Conservation (phyloP, 208 protist species). For the Giardia duodenalis region DNA sequence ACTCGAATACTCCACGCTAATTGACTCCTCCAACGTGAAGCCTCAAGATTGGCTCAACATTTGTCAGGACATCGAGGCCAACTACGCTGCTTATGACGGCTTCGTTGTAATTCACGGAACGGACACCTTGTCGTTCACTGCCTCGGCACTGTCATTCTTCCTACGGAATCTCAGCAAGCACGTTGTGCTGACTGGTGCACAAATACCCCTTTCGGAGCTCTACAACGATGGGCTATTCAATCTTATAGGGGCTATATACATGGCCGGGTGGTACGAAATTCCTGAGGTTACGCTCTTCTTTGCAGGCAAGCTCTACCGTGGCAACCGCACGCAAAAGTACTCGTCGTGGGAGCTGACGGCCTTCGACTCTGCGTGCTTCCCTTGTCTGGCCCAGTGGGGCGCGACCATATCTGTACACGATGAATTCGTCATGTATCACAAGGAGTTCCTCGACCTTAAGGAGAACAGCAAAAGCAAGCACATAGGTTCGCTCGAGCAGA, state of each 20-base stretch:
- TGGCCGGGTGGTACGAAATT: slow-evolving; percentile 34
- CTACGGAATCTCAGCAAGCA: slow-evolving; percentile 78
- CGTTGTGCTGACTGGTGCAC: slow-evolving; percentile 77
- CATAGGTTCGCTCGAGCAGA: neutral
- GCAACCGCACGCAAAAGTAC: slow-evolving; percentile 68
- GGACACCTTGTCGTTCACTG: slow-evolving; percentile 87
- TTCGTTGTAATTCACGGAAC: slow-evolving; percentile 84
- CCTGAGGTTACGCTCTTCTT: slow-evolving; percentile 74
- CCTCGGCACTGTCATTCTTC: slow-evolving; percentile 75
- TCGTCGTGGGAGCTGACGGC: slow-evolving; percentile 59
- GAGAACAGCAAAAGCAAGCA: neutral
- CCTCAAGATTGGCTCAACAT: slow-evolving; percentile 59
- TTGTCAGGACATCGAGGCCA: slow-evolving; percentile 51
- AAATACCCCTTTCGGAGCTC: slow-evolving; percentile 64
- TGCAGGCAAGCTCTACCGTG: slow-evolving; percentile 66
- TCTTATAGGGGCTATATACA: slow-evolving; percentile 35
- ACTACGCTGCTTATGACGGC: slow-evolving; percentile 74
- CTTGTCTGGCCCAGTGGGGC: slow-evolving; percentile 62
- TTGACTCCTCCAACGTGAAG: slow-evolving; percentile 65
- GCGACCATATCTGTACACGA: slow-evolving; percentile 51
- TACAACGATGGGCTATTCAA: slow-evolving; percentile 63
- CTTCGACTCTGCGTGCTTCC: slow-evolving; percentile 65
- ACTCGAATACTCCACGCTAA: slow-evolving; percentile 57
- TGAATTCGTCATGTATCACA: slow-evolving; percentile 14
- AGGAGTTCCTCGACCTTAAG: neutral